A percentile compares a stretch with the other conserved stretches of the same genome.
These are phyloP conservation scores for Biancaea sappan DNA, from an alignment of 306 rosid species.

Conservation along the genomic window DNA sequence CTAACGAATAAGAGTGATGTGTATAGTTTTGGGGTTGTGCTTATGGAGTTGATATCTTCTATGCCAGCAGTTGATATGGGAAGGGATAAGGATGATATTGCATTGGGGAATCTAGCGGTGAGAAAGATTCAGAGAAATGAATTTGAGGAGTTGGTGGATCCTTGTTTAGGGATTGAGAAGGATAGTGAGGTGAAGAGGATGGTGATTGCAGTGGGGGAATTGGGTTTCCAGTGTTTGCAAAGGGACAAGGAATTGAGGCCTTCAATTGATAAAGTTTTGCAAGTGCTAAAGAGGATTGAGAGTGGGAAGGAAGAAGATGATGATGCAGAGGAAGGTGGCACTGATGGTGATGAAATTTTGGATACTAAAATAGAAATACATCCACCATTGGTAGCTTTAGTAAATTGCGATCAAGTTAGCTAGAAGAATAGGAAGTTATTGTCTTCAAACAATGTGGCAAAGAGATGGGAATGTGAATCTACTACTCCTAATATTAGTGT, in stretches of 20 bases:
- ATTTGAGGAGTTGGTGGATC: conserved; percentile 55
- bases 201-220: conserved; percentile 48
- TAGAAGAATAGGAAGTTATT: not conserved
- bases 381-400: not conserved
- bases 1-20: conserved; percentile 80
- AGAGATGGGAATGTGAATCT: conserved; percentile 49
- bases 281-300: conserved; percentile 44
- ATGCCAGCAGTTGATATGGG: conserved; percentile 62
- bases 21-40: conserved; percentile 69
- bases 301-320: conserved; percentile 14
- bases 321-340: not conserved
- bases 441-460: conserved; percentile 51
- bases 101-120: conserved; percentile 55
- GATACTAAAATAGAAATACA: not conserved
- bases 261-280: conserved; percentile 59
- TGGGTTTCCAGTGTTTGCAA: conserved; percentile 71
- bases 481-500: conserved; percentile 43
- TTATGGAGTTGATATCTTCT: conserved; percentile 65
- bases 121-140: conserved; percentile 50
- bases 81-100: conserved; percentile 59
- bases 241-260: conserved; percentile 65
- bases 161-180: conserved; percentile 46
- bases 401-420: not conserved
- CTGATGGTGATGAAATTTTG: not conserved
- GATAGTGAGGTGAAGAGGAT: conserved; percentile 44